These are phyloP conservation scores for Globisporangium radiosum DNA, from an alignment of 352 stramenopile genomes.

Conservation along the genomic window DNA sequence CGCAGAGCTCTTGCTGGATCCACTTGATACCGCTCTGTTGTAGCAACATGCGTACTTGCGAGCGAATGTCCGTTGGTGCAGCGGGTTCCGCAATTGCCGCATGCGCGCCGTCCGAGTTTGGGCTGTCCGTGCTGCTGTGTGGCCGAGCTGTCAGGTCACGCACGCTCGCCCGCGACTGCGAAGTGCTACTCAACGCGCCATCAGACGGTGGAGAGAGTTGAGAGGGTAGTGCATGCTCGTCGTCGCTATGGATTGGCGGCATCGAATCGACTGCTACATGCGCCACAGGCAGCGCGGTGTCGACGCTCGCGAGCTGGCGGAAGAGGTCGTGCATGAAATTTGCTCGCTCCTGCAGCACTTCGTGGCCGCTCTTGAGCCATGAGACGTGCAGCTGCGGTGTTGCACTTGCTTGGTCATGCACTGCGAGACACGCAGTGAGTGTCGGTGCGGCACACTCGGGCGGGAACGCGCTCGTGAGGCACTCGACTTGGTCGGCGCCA, in stretches of 20 bases:
- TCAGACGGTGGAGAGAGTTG: no score
- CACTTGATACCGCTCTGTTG: slow-evolving; percentile 42
- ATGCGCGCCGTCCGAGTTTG: no score
- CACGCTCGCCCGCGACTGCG: no score
- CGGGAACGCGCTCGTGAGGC: slow-evolving; percentile 15
- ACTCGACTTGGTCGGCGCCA: slow-evolving; percentile 24
- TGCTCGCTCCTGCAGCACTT: slow-evolving; percentile 57
- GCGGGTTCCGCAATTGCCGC: no score
- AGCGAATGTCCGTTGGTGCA: slow-evolving; percentile 1
- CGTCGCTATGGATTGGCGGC: background rate
- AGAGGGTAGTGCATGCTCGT: background rate
- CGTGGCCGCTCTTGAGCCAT: slow-evolving; percentile 75
- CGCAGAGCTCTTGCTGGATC: slow-evolving; percentile 79
- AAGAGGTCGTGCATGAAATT: slow-evolving; percentile 53
- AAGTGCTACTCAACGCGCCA: no score
- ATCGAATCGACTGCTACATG: background rate
- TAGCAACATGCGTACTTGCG: slow-evolving; percentile 26
- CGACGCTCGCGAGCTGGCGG: slow-evolving; percentile 24
- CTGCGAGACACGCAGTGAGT: slow-evolving; percentile 10
- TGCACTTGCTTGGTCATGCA: slow-evolving; percentile 1
- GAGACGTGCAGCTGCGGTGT: slow-evolving; percentile 31
- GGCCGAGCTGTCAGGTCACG: no score
- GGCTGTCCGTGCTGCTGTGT: no score
- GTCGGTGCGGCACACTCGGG: slow-evolving; percentile 3
- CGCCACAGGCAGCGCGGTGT: background rate